Evolutionary conservation across 2,329 filamentous ascomycete species (phyloP).

Genomic region (Ophiostoma sp.): DNA sequence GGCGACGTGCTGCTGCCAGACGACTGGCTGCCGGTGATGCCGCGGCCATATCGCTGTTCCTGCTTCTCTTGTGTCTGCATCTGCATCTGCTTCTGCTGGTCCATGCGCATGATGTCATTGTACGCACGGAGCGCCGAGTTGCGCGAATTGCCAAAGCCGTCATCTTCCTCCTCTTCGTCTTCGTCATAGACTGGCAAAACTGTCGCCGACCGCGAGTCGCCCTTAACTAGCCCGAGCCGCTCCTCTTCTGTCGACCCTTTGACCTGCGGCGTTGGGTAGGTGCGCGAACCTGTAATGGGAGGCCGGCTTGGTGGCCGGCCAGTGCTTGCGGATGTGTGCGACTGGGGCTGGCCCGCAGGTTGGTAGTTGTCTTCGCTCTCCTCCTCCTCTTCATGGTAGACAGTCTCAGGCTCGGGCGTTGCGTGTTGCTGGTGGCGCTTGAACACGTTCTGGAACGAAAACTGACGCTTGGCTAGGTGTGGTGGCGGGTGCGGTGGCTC

Average conservation of each 20-base stretch:
- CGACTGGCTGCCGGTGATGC: slow-evolving; percentile 39
- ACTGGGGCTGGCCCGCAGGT: neutral
- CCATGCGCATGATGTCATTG: slow-evolving; percentile 11
- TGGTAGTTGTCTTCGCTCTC: neutral
- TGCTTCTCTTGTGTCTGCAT: neutral
- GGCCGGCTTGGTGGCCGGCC: slow-evolving; percentile 19
- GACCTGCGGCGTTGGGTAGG: slow-evolving; percentile 39
- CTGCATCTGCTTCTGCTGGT: slow-evolving; percentile 23
- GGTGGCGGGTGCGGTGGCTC: slow-evolving; percentile 58
- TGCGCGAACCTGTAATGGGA: slow-evolving; percentile 30
- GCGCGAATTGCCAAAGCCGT: neutral
- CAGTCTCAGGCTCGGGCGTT: neutral
- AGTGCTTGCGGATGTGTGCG: neutral
- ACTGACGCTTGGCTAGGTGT: slow-evolving; percentile 65
- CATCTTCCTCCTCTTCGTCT: slow-evolving; percentile 34
- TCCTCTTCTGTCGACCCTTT: slow-evolving; percentile 74
- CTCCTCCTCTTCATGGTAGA: neutral
- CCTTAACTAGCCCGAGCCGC: slow-evolving; percentile 72
- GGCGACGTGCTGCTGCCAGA: slow-evolving; percentile 11
- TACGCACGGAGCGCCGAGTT: slow-evolving; percentile 4
- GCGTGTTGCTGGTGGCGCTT: slow-evolving; percentile 43
- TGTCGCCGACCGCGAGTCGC: slow-evolving; percentile 47
- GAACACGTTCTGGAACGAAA: slow-evolving; percentile 89
- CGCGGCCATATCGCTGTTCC: slow-evolving; percentile 37
- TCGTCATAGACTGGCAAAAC: slow-evolving; percentile 37